Base-by-base conservation (phyloP, 2,329 filamentous ascomycete genomes). In the Epichloe typhina region DNA sequence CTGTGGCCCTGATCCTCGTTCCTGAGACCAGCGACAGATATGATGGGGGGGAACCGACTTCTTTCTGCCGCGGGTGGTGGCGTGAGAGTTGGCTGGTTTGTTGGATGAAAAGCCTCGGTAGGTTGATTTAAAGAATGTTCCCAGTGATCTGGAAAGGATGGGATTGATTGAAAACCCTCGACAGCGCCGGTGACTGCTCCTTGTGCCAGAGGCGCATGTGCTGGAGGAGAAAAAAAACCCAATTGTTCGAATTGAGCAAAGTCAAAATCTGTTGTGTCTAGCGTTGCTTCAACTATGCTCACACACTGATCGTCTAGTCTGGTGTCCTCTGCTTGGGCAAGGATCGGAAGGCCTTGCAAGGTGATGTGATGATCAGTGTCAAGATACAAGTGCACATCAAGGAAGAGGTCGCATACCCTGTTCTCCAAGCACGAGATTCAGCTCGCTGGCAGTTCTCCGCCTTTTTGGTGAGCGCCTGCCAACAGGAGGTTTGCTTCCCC, bases 381-480 rank as follows among this genome's bases (percentile, higher is more conserved):
- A 13, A 7, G 19, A 26, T 13, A 3, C 21, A n/a, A 19, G 33
- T n/a, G 26, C 21, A 23, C 26, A 39, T 15, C 15, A 38, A 23
- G 11, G 21, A 26, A 4, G 15, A 8, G 7, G n/a, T 13, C 26
- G 64, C 67, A 50, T 66, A 69, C 67, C 61, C 56, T 63, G 43
- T 52, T 68, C 63, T 59, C 61, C 62, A 60, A 62, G 59, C 50
- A 63, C 61, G 58, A 64, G 56, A 53, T 55, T 60, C 55, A 59
- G 55, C 55, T 66, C 63, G 50, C 59, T 63, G 45, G 59, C 60
- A 39, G 65, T 68, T 51, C 66, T 62, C 52, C 64, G 61, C 52
- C 67, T 61, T 57, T 69, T 69, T 46, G 66, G 67, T 45, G 66
- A 68, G 52, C 65, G 63, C 55, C 56, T 57, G 47, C 56, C 57